Base-by-base conservation (phyloP, 768 basidiomycete genomes). In the Rhizopogon roseolus region DNA sequence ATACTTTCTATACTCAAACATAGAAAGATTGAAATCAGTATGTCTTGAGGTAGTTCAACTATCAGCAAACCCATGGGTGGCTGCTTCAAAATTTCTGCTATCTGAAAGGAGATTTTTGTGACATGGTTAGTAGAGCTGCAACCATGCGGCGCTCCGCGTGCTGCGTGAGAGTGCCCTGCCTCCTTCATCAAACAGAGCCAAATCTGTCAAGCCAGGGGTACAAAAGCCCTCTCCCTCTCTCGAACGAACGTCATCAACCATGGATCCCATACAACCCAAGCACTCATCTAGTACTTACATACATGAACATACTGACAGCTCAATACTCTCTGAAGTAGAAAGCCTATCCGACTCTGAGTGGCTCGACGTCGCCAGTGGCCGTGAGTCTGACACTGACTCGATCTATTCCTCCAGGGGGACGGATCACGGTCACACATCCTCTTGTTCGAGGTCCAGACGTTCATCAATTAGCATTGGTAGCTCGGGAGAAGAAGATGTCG, bases 301-400 rank as follows among this genome's bases (percentile, higher is more conserved):
- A 62, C 52, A 66, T 60, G 66, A 75, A 57, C 66, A 64, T 55
- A 64, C 69, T 59, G 71, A 71, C 55, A 71, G 72, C 58, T 73
- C 74, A 52, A 64, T 64, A 57, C 73, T 81, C 68, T 81, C 85
- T 61, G 88, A 89, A 66, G 65, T 77, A 59, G 87, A 86, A 65
- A 80, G 69, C 57, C 68, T 81, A 57, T 90, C 88, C 38, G 89
- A 91, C 73, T 88, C 86, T 29, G 89, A 91, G 69, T 91, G 89
- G 89, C 84, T 88, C 63, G 88, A 90, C 62, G 78, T 91, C 60
- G 73, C 85, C 29, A 84, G 82, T 63, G 81, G 80, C 60, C 60
- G 58, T 36, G 82, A 82, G 52, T 87, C 86, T 36, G 86, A 86
- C 63, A 82, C 81, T 66, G 85, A 86, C 63, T 88, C 86, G 52